Evolutionary conservation across 805 yeast species (phyloP).

Genomic region (Geotrichum ghanense): DNA sequence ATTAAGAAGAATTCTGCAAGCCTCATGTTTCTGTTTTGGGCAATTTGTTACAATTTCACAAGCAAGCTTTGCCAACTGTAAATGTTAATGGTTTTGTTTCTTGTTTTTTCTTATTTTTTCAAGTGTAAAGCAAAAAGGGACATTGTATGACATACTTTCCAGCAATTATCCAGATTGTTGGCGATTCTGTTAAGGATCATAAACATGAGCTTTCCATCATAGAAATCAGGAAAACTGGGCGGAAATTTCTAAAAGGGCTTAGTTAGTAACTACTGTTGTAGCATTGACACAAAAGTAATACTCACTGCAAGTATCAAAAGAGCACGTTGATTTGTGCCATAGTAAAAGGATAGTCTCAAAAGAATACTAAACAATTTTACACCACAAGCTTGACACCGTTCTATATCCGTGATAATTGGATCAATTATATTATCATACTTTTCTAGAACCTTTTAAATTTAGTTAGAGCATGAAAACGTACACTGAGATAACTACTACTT

Average conservation of each 20-base stretch:
- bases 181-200: neutral
- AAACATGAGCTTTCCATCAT: neutral
- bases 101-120: no score
- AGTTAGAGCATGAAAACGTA: no score
- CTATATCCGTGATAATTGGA: neutral
- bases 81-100: no score
- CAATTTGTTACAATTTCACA: neutral
- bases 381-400: neutral
- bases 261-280: neutral
- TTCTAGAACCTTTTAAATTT: neutral
- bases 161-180: neutral
- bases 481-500: no score
- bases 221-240: neutral
- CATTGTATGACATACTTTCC: constrained; percentile 1
- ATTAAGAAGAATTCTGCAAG: neutral
- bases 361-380: neutral
- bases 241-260: neutral
- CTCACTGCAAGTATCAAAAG: neutral
- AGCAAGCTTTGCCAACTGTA: neutral
- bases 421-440: neutral
- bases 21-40: neutral
- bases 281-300: no score
- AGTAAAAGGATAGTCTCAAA: neutral
- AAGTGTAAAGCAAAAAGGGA: no score
- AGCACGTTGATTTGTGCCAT: constrained; percentile 1